Evolutionary conservation across 768 basidiomycete species (phyloP), one percentile per base, ranked within the genome.

Genomic region (Suillus fuscotomentosus): DNA sequence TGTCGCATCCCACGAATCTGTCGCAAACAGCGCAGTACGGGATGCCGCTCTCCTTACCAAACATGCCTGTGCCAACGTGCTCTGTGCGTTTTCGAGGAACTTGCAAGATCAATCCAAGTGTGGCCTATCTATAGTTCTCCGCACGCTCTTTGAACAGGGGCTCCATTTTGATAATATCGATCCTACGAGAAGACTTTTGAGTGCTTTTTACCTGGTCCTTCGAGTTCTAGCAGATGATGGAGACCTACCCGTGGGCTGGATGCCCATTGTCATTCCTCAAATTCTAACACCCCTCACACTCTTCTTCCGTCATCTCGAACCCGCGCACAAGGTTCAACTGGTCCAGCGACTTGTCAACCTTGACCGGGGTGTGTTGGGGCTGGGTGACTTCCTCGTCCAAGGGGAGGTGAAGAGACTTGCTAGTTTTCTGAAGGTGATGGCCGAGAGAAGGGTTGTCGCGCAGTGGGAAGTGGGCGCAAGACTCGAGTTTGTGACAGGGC

Each of bases 301-400:
- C 1, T 91, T 92, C 74, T 82, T 88, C 70, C 80, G 77, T 8
- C 74, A 82, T 5, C 76, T 92, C 39, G 85, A 88, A 62, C 78
- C 83, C 3, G 83, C 86, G 62, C 83, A 78, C 50, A 86, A 83
- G 70, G 76, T 81, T 3, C 79, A 81, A 45, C 71, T 92, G 31
- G 70, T 92, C 34, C 76, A 81, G 55, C 81, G 86, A 6, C 79
- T 93, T 3, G 77, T 84, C 24, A 77, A 73, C 20, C 73, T 92
- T 15, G 92, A 94, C 66, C 73, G 79, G 6, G 86, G 84, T 2
- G 72, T 79, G 13, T 42, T 39, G 4, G 61, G 31, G 17, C 41
- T 63, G 15, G 63, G 63, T 2, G 88, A 89, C 65, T 91, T 88
- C 87, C 72, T 91, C 45, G 69, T 91, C 14, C 69, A 78, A n/a